Percentiles rank a stretch among this genome's conserved stretches.
Conservation (phyloP, 441 rosid species). For the Adansonia gregorii region DNA sequence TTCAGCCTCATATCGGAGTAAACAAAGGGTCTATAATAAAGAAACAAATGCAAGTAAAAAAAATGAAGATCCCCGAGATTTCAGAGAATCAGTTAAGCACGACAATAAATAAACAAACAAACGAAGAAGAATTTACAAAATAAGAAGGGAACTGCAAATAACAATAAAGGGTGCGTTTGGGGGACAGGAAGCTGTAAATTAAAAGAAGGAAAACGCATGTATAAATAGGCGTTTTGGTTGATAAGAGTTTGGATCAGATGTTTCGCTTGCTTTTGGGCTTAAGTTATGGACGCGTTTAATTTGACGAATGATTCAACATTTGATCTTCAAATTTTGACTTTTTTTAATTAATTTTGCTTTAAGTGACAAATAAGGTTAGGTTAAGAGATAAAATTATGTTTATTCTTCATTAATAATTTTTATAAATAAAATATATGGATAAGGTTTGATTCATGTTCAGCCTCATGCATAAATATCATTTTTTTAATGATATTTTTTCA, state of each 20-base stretch:
- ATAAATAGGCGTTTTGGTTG: background rate
- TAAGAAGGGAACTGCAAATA: no score
- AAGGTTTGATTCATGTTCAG: background rate
- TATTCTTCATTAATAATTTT: background rate
- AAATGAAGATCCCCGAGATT: constrained; percentile 13
- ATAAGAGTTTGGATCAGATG: background rate
- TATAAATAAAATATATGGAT: background rate
- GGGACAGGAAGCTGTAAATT: no score
- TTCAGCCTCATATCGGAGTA: constrained; percentile 39
- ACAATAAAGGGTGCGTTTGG: background rate
- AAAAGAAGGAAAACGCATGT: background rate
- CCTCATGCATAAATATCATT: background rate
- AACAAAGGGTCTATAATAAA: background rate
- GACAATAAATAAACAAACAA: no score
- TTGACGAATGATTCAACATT: no score
- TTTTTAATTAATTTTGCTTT: background rate
- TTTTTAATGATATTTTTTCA: background rate
- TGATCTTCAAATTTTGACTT: background rate
- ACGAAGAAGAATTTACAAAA: background rate
- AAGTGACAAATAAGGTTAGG: background rate
- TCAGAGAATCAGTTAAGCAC: background rate
- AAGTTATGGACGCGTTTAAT: background rate
- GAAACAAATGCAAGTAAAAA: background rate
- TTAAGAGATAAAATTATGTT: background rate
- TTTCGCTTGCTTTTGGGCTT: constrained; percentile 7